Conservation (phyloP, 371 early-diverging fungal genomes). For the Fennellomyces sp. region DNA sequence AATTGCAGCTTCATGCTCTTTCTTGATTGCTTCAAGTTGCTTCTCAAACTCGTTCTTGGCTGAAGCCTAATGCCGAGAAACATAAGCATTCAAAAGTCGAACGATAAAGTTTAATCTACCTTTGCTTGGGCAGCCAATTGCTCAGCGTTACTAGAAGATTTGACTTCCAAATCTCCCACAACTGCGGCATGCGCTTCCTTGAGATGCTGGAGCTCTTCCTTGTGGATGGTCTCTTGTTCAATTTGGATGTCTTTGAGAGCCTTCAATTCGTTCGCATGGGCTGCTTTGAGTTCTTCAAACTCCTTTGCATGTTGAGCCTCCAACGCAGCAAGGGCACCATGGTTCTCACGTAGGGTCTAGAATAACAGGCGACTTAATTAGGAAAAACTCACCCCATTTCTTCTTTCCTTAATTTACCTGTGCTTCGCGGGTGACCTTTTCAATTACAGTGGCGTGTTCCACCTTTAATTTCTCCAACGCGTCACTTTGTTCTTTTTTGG, state of each 20-base stretch:
- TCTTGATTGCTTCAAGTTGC: slow-evolving; percentile 2
- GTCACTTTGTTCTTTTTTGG: background rate
- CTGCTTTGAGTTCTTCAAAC: background rate
- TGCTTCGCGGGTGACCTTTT: background rate
- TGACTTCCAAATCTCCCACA: slow-evolving; percentile 17
- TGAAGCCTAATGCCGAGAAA: background rate
- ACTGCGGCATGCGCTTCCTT: slow-evolving; percentile 14
- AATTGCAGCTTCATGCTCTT: slow-evolving; percentile 6
- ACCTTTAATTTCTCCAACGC: background rate
- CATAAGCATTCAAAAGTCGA: background rate
- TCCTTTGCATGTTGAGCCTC: background rate
- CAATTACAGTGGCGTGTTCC: background rate
- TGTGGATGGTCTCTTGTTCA: background rate
- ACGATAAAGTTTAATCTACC: background rate
- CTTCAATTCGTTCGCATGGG: slow-evolving; percentile 7
- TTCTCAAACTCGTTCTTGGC: slow-evolving; percentile 5
- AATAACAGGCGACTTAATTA: background rate
- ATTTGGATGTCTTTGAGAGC: background rate
- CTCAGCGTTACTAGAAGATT: no score
- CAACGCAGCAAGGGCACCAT: background rate
- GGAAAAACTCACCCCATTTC: no score
- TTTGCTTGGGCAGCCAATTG: slow-evolving; percentile 3
- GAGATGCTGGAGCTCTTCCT: background rate
- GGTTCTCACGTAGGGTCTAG: background rate
- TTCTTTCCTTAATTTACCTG: slow-evolving; percentile 8